These are phyloP conservation scores for Corchorus capsularis DNA, from an alignment of 345 rosid species.

Conservation along the genomic window DNA sequence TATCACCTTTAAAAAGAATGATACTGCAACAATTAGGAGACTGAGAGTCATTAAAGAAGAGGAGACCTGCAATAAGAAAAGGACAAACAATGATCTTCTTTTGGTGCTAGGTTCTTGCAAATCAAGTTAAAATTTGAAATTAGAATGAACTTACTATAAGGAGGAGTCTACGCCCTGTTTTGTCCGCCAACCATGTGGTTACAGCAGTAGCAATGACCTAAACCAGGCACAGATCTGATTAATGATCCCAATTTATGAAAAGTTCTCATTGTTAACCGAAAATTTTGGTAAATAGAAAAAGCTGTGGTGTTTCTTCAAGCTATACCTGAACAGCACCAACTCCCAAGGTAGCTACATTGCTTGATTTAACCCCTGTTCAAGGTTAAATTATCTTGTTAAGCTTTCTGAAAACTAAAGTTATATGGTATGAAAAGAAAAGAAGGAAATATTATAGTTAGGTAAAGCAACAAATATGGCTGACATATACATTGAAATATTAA, in stretches of 20 bases:
- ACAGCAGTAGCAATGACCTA: slow-evolving; percentile 84
- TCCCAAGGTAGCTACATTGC: slow-evolving; percentile 81
- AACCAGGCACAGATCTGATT: slow-evolving; percentile 6
- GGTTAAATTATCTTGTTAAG: slow-evolving; percentile 21
- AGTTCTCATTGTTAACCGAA: background rate
- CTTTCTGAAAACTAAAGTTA: background rate
- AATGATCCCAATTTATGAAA: background rate
- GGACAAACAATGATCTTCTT: slow-evolving; percentile 1
- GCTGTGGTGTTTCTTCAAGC: slow-evolving; percentile 13
- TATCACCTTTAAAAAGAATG: slow-evolving; percentile 68
- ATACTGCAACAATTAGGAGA: slow-evolving; percentile 71
- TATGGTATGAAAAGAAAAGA: background rate
- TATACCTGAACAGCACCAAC: slow-evolving; percentile 89
- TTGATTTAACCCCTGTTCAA: slow-evolving; percentile 70
- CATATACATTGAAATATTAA: background rate
- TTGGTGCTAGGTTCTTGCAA: background rate
- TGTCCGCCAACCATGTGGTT: slow-evolving; percentile 87
- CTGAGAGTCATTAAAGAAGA: slow-evolving; percentile 79
- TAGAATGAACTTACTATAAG: slow-evolving; percentile 68
- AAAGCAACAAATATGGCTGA: background rate
- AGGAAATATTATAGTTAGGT: background rate
- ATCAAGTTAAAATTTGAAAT: background rate
- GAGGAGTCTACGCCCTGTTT: slow-evolving; percentile 80
- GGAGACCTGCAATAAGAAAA: slow-evolving; percentile 55
- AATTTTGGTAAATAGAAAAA: background rate